Base-by-base conservation (phyloP, 2,329 filamentous ascomycete species). In the Harringtonia aguacate region DNA sequence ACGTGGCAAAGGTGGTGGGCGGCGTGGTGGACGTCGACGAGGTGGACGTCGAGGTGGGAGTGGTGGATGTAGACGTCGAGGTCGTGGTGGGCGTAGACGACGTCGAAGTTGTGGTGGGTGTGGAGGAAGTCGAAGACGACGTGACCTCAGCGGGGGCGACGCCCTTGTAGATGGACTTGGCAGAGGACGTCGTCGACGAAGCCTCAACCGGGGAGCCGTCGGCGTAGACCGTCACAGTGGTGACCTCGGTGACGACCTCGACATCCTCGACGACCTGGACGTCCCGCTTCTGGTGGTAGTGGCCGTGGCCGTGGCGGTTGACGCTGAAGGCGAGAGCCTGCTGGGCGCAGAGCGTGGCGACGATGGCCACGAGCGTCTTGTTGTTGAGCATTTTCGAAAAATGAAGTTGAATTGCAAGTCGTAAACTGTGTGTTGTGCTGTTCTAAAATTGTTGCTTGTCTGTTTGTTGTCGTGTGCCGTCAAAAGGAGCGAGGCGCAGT, bases 281-380 rank as follows among this genome's bases (percentile, higher is more conserved):
- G 39, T 61, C 50, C 14, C 47, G 55, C 41, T 56, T 57, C 55
- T 65, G 63, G 50, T 59, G 57, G 17, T 51, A 41, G 37, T 59
- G 56, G 39, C 53, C 50, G 50, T 69, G 65, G 39, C 56, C 55
- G 52, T 67, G 64, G 36, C 63, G 65, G 57, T 69, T 64, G 46
- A 60, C 52, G 57, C 63, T 64, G 51, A 64, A 53, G 50, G 65
- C 70, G 34, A 64, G 46, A 48, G 61, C 47, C 56, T 69, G 62
- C 52, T 66, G 61, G 52, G 64, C 59, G 38, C 73, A 60, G 46
- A 66, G 59, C 45, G 65, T 59, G 43, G 65, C 66, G 43, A 64
- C 62, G 46, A 73, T 54, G 45, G 63, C 56, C 46, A 69, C 47
- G 53, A 66, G 17, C 37, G 42, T 45, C 45, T 50, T 52, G 45